phyloP scores from a whole-genome alignment of 2,329 filamentous ascomycete genomes.

The Colletotrichum lindemuthianum region DNA sequence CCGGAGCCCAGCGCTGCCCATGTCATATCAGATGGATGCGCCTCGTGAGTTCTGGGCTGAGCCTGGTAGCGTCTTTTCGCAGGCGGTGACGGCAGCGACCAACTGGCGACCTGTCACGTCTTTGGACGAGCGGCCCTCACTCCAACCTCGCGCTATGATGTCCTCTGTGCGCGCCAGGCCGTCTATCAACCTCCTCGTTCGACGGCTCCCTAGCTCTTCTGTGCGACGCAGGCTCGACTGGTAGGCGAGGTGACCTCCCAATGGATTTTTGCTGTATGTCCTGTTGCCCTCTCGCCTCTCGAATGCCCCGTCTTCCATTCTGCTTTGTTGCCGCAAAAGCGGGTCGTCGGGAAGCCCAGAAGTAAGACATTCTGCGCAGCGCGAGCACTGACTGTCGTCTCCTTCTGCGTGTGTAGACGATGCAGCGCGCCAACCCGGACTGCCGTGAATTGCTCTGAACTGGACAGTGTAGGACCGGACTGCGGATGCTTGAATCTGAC shows the following conservation, averaged over 20 bases:
- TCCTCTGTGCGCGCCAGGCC: not conserved
- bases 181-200: too few relatives aligned
- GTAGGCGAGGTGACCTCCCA: too few relatives aligned
- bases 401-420: conserved; percentile 8
- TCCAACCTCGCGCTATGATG: not conserved
- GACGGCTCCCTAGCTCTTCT: conserved; percentile 4
- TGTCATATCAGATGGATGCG: conserved; percentile 13
- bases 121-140: conserved; percentile 21
- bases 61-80: not conserved
- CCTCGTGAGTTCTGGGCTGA: conserved; percentile 10
- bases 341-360: conserved; percentile 8
- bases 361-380: conserved; percentile 29
- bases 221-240: not conserved
- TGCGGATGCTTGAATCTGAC: not conserved
- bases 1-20: conserved; percentile 12
- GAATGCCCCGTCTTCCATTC: too few relatives aligned
- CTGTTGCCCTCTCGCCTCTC: too few relatives aligned
- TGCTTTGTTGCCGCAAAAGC: too few relatives aligned
- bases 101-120: conserved; percentile 29
- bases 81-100: conserved; percentile 13
- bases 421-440: conserved; percentile 14
- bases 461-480: conserved; percentile 6
- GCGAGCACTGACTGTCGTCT: conserved; percentile 18
- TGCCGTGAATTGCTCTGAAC: conserved; percentile 18
- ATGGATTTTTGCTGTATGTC: too few relatives aligned